These are phyloP conservation scores for Cordia subcordata DNA, from an alignment of 257 asterid genomes.

Conservation along the genomic window DNA sequence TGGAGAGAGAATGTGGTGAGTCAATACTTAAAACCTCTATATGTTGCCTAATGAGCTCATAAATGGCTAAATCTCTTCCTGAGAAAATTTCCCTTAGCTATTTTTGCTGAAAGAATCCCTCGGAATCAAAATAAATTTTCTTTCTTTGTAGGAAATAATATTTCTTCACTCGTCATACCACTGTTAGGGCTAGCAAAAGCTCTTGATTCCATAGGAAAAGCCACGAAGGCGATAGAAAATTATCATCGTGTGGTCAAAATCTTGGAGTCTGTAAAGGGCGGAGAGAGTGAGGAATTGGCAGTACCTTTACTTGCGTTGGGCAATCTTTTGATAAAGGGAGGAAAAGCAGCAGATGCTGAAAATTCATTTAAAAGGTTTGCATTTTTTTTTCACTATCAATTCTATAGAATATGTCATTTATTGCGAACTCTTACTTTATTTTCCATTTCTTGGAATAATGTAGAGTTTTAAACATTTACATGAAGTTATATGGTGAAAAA, in stretches of 20 bases:
- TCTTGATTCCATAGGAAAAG: slow-evolving; percentile 46
- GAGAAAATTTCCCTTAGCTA: too few relatives aligned
- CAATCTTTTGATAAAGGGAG: slow-evolving; percentile 66
- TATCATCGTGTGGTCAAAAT: slow-evolving; percentile 52
- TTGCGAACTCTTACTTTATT: slow-evolving; percentile 14
- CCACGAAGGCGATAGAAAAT: slow-evolving; percentile 50
- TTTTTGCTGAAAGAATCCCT: too few relatives aligned
- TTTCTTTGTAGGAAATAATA: slow-evolving; percentile 44
- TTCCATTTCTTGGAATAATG: slow-evolving; percentile 14
- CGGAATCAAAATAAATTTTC: neutral
- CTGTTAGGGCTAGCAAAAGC: slow-evolving; percentile 78
- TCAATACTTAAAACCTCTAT: neutral
- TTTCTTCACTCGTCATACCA: slow-evolving; percentile 54
- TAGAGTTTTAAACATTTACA: slow-evolving; percentile 58
- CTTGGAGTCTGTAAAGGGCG: slow-evolving; percentile 49
- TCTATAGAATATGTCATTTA: slow-evolving; percentile 3
- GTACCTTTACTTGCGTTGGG: slow-evolving; percentile 68
- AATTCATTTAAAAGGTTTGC: slow-evolving; percentile 51
- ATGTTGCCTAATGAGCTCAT: neutral
- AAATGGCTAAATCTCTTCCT: neutral
- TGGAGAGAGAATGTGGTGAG: slow-evolving; percentile 64
- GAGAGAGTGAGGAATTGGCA: slow-evolving; percentile 49
- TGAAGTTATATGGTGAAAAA: slow-evolving; percentile 57
- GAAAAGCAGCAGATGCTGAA: slow-evolving; percentile 70
- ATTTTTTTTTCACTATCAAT: slow-evolving; percentile 9